A percentile compares a stretch with the other conserved stretches of the same genome.
These are phyloP conservation scores for Spizellomyces punctatus DNA, from an alignment of 192 early-diverging fungal genomes.

Conservation along the genomic window DNA sequence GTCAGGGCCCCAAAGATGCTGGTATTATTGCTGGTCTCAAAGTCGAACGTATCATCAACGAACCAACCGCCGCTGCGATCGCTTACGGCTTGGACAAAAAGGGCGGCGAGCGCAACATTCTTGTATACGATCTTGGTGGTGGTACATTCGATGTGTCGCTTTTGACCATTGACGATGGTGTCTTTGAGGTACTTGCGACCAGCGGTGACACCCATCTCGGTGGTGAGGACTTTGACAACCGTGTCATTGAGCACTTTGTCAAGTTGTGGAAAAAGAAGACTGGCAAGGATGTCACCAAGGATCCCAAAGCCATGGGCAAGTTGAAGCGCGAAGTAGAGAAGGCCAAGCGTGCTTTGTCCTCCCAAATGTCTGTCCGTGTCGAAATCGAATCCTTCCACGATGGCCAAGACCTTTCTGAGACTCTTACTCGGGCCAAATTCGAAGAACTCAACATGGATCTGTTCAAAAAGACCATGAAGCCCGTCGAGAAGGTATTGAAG, in stretches of 20 bases:
- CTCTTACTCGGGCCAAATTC: slow-evolving; percentile 95
- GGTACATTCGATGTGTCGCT: slow-evolving; percentile 98
- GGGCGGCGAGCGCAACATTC: slow-evolving; percentile 85
- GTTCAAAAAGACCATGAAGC: slow-evolving; percentile 92
- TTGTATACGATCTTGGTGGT: slow-evolving; percentile 97
- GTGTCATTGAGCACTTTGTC: slow-evolving; percentile 90
- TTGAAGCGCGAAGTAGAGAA: slow-evolving; percentile 94
- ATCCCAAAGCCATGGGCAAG: slow-evolving; percentile 91
- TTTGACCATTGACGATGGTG: slow-evolving; percentile 91
- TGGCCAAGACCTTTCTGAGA: slow-evolving; percentile 88
- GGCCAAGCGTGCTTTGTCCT: slow-evolving; percentile 96
- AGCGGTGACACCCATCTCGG: slow-evolving; percentile 89
- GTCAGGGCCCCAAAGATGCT: slow-evolving; percentile 93
- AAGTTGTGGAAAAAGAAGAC: slow-evolving; percentile 92
- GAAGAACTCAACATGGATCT: slow-evolving; percentile 93
- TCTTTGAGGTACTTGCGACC: slow-evolving; percentile 95
- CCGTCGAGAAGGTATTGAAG: slow-evolving; percentile 91
- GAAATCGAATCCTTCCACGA: slow-evolving; percentile 92
- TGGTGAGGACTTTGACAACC: slow-evolving; percentile 99
- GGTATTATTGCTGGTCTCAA: slow-evolving; percentile 82
- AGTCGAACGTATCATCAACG: slow-evolving; percentile 89
- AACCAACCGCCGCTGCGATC: slow-evolving; percentile 92
- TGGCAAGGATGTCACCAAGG: slow-evolving; percentile 77
- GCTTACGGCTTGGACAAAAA: slow-evolving; percentile 97
- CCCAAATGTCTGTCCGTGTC: slow-evolving; percentile 88